These are phyloP conservation scores for Suillus occidentalis DNA, from an alignment of 768 basidiomycete species.

Conservation along the genomic window DNA sequence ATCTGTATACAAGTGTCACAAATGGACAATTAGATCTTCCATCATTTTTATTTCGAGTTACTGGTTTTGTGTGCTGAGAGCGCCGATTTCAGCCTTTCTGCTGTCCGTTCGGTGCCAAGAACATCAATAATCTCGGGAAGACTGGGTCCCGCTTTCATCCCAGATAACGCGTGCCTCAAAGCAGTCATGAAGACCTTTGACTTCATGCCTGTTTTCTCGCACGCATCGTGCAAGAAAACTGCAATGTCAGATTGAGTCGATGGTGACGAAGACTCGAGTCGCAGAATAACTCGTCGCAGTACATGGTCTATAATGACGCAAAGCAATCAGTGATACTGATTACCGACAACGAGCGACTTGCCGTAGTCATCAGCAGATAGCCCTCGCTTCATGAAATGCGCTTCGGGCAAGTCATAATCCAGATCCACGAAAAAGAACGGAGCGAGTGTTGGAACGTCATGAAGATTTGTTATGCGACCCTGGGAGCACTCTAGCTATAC, in stretches of 20 bases:
- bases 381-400: constrained; percentile 49
- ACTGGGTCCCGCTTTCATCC: constrained; percentile 61
- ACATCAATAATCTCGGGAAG: constrained; percentile 40
- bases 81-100: constrained; percentile 20
- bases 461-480: constrained; percentile 70
- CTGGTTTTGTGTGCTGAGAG: background rate
- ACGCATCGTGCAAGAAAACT: constrained; percentile 44
- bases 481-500: constrained; percentile 25
- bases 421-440: constrained; percentile 82
- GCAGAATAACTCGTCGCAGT: constrained; percentile 1
- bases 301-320: constrained; percentile 7
- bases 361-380: constrained; percentile 45
- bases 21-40: background rate
- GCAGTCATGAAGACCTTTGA: constrained; percentile 66
- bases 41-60: background rate
- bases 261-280: constrained; percentile 1
- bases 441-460: constrained; percentile 66
- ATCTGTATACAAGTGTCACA: background rate
- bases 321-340: constrained; percentile 3
- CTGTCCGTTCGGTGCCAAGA: constrained; percentile 32
- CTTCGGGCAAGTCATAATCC: constrained; percentile 53
- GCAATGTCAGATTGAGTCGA: constrained; percentile 27
- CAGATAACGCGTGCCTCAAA: constrained; percentile 77
- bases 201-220: constrained; percentile 38
- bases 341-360: constrained; percentile 26